Base-by-base conservation (phyloP, 768 basidiomycete species). In the Termitomyces sp. region DNA sequence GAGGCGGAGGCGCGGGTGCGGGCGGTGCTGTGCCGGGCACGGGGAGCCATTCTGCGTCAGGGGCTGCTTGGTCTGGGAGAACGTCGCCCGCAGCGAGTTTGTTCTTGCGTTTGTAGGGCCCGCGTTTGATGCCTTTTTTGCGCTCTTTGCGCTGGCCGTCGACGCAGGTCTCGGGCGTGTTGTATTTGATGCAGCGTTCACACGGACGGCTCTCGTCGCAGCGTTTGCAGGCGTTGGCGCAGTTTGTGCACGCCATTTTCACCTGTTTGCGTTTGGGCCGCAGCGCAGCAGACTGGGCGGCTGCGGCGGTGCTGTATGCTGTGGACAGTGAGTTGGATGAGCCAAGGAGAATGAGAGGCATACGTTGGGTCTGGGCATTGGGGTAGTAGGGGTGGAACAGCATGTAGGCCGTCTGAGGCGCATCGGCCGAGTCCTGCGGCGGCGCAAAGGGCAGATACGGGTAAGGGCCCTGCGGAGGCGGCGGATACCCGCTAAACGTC, bases 101-200 rank as follows among this genome's bases (percentile, higher is more conserved):
- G 56, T 71, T 70, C 63, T 80, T 80, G 56, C 80, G 76, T 74
- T 90, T 91, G 78, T 93, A 93, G 56, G 91, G 91, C 3, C 91
- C 91, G 58, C 91, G 79, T 72, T 93, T 93, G 68, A 92, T 80
- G 52, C 91, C 91, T 69, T 90, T 92, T 73, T 92, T 93, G 58
- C 94, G 80, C 70, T 96, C 94, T 73, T 96, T 97, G 65, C 94
- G 82, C 64, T 91, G 88, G 29, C 93, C 94, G 68, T 97, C 94
- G 52, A 88, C 74, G 69, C 94, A 97, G 52, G 85, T 79, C 10
- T 79, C 79, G 3, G 82, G 73, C 50, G 93, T 81, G 60, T 89
- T 91, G 68, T 95, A 95, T 71, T 94, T 94, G 64, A 87, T 76
- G 62, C 94, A 97, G 32, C 94, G 86, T 56, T 88, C 85, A 67